These are phyloP conservation scores for Boletellus dicymbophilus DNA, from an alignment of 1,284 basidiomycete genomes.

Conservation along the genomic window DNA sequence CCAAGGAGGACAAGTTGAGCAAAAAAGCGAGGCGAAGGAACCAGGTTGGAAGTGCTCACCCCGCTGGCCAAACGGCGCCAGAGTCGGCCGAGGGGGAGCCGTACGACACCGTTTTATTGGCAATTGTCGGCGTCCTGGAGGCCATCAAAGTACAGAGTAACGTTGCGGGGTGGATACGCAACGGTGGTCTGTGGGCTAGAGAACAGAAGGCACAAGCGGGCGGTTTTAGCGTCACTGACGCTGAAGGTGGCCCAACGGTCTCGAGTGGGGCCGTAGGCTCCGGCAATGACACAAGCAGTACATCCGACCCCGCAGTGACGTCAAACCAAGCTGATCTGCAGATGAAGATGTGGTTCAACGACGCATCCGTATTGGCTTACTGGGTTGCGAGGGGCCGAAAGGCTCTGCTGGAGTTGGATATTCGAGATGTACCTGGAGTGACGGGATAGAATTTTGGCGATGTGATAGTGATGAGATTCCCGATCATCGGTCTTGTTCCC, in stretches of 20 bases:
- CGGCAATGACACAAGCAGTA: slow-evolving; percentile 19
- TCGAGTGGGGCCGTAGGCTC: background rate
- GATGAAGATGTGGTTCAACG: slow-evolving; percentile 56
- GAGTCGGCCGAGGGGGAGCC: slow-evolving; percentile 11
- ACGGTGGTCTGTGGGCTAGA: slow-evolving; percentile 51
- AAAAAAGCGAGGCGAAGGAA: slow-evolving; percentile 9
- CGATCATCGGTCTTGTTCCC: no score
- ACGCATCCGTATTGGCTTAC: slow-evolving; percentile 39
- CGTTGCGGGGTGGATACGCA: slow-evolving; percentile 67
- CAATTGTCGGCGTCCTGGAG: slow-evolving; percentile 74
- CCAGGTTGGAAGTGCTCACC: background rate
- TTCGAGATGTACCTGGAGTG: slow-evolving; percentile 47
- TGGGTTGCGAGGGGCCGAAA: slow-evolving; percentile 55
- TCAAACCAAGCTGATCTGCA: slow-evolving; percentile 7
- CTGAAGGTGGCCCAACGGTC: background rate
- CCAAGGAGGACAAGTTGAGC: slow-evolving; percentile 7
- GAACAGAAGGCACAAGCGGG: background rate
- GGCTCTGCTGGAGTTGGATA: slow-evolving; percentile 49
- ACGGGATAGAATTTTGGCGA: slow-evolving; percentile 15
- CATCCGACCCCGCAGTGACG: slow-evolving; percentile 1
- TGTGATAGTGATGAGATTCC: no score
- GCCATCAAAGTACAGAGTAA: slow-evolving; percentile 58
- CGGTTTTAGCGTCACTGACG: background rate
- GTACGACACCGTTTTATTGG: slow-evolving; percentile 65
- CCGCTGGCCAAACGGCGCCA: background rate